These are phyloP conservation scores for Diospyros lotus DNA, from an alignment of 148 eudicot genomes.

Conservation along the genomic window DNA sequence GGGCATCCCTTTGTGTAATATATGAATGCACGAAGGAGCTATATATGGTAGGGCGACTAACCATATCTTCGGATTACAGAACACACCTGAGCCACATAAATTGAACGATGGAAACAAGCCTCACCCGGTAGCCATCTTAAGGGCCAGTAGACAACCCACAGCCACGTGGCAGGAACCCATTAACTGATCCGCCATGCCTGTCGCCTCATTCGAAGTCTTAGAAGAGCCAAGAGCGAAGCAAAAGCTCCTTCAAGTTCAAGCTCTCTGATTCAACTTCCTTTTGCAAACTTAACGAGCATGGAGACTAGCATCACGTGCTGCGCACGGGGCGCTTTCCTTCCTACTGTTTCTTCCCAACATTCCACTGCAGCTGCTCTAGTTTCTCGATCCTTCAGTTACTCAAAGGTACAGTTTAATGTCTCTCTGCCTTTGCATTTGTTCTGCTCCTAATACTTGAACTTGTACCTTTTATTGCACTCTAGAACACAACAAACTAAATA, in stretches of 20 bases:
- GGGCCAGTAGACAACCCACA: constrained; percentile 31
- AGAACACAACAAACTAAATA: too few relatives aligned
- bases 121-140: constrained; percentile 15
- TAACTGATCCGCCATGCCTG: constrained; percentile 47
- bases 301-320: constrained; percentile 70
- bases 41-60: too few relatives aligned
- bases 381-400: constrained; percentile 44
- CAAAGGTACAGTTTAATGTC: constrained; percentile 44
- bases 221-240: not conserved
- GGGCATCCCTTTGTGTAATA: too few relatives aligned
- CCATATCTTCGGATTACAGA: too few relatives aligned
- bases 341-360: constrained; percentile 56
- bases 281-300: constrained; percentile 28
- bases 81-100: constrained; percentile 39
- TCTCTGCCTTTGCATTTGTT: not conserved
- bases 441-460: too few relatives aligned
- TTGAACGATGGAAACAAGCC: constrained; percentile 43
- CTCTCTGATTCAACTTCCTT: not conserved
- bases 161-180: constrained; percentile 67
- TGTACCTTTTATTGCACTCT: too few relatives aligned
- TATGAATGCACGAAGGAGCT: too few relatives aligned
- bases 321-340: constrained; percentile 55
- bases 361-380: constrained; percentile 47
- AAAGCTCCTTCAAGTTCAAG: not conserved
- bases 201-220: constrained; percentile 7